Base-by-base conservation (phyloP, 2,329 filamentous ascomycete genomes). In the Coccinonectria pachysandricola region DNA sequence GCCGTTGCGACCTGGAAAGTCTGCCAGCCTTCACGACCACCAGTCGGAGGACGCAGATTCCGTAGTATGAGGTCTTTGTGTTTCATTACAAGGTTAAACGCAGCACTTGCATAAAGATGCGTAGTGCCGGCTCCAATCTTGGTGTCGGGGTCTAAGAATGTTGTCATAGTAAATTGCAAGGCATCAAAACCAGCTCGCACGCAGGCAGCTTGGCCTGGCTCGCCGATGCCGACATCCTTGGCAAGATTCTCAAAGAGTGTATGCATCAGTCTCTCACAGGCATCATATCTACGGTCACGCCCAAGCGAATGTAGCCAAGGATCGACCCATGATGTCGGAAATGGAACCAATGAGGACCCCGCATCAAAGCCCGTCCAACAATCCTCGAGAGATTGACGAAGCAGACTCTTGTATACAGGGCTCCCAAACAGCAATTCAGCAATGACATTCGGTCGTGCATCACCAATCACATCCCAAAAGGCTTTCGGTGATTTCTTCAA, bases 381-480 rank as follows among this genome's bases (percentile, higher is more conserved):
- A 20, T 54, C 43, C 12, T 68, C 62, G 21, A 75, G 59, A 9
- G 77, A 76, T 36, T 76, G 71, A 7, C 60, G 54, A 8, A 87
- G 64, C 6, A 82, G 50, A n/a, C 57, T 56, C 17, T 66, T 65
- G 42, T 82, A 74, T 4, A 71, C 65, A 6, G 77, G 75, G 35
- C 80, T 86, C 32, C 70, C 72, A 43, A 91, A 83, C 21, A 94
- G 71, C 37, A 86, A 71, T 48, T 95, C 86, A n/a, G 85, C 74
- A 24, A 96, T 74, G 17, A 79, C 75, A 21, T 77, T 76, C 3
- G 85, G 79, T 1, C 82, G 79, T 26, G 88, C 83, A 15, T 84
- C 73, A 26, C 81, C 78, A 57, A 93, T 79, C 2, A 85, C 79
- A 43, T 85, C 79, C 88, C 88, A 95, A 43, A 95, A 91, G 22